These are phyloP conservation scores for Saussurea involucrata DNA, from an alignment of 129 eudicot genomes.

Conservation along the genomic window DNA sequence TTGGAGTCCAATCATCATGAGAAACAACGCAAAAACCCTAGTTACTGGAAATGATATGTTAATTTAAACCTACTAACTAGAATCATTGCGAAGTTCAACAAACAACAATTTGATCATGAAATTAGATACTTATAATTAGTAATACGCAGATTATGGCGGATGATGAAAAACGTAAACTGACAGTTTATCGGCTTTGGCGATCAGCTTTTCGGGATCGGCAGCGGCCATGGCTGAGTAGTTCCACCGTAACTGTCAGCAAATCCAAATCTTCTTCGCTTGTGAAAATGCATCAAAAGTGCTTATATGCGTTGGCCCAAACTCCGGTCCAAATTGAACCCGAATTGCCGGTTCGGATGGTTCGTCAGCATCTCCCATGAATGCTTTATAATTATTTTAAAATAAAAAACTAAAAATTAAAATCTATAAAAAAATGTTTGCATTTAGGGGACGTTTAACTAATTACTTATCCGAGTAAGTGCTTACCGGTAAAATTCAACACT, in stretches of 20 bases:
- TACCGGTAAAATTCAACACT: too few relatives aligned
- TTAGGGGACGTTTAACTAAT: too few relatives aligned
- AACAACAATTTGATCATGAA: conserved; percentile 12
- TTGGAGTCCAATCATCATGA: neutral
- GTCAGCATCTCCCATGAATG: too few relatives aligned
- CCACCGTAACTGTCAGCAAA: conserved; percentile 10
- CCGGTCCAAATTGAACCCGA: neutral
- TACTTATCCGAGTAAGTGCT: too few relatives aligned
- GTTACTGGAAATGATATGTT: conserved; percentile 3
- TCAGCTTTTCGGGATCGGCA: conserved; percentile 74
- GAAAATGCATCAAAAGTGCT: neutral
- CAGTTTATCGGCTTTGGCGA: conserved; percentile 83
- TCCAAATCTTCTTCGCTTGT: neutral
- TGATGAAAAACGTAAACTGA: conserved; percentile 22
- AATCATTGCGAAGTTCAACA: neutral
- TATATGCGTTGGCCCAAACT: neutral
- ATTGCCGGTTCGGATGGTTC: neutral
- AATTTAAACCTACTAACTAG: neutral
- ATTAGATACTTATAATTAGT: neutral
- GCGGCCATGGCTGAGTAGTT: conserved; percentile 48
- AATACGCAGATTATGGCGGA: neutral
- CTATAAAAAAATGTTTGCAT: too few relatives aligned
- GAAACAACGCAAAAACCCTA: neutral
- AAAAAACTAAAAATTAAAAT: too few relatives aligned
- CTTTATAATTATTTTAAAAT: too few relatives aligned